Conservation (phyloP, 495 filamentous ascomycete species). For the Daldinia loculata region DNA sequence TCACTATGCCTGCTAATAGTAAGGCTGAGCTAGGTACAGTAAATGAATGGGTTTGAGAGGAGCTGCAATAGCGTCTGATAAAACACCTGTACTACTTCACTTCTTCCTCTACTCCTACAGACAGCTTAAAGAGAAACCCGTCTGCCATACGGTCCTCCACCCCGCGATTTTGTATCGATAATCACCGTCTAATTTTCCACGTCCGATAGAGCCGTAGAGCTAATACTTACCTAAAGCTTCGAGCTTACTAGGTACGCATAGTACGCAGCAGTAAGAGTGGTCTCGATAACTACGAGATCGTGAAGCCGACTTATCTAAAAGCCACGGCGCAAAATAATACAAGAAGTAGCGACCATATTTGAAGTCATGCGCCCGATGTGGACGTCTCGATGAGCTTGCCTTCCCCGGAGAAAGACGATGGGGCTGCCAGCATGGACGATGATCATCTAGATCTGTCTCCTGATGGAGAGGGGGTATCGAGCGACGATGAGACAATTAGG, state of each 20-base stretch:
- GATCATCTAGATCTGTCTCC: slow-evolving; percentile 50
- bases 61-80: slow-evolving; percentile 26
- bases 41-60: slow-evolving; percentile 15
- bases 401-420: slow-evolving; percentile 58
- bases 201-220: slow-evolving; percentile 19
- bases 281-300: neutral
- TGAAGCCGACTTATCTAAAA: neutral
- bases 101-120: slow-evolving; percentile 3
- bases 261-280: slow-evolving; percentile 9
- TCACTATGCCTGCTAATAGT: slow-evolving; percentile 28
- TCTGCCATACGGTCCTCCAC: neutral
- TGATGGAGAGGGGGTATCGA: slow-evolving; percentile 47
- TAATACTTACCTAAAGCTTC: slow-evolving; percentile 8
- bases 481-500: slow-evolving; percentile 58
- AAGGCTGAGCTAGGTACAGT: slow-evolving; percentile 35
- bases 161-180: slow-evolving; percentile 9
- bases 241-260: slow-evolving; percentile 39
- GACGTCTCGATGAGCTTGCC: slow-evolving; percentile 60
- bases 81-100: slow-evolving; percentile 6
- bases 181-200: neutral
- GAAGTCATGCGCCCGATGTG: slow-evolving; percentile 51
- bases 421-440: slow-evolving; percentile 54
- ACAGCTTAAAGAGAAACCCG: slow-evolving; percentile 2
- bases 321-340: slow-evolving; percentile 10
- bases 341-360: neutral